Conservation (phyloP, 345 rosid genomes). For the Hibiscus mutabilis region DNA sequence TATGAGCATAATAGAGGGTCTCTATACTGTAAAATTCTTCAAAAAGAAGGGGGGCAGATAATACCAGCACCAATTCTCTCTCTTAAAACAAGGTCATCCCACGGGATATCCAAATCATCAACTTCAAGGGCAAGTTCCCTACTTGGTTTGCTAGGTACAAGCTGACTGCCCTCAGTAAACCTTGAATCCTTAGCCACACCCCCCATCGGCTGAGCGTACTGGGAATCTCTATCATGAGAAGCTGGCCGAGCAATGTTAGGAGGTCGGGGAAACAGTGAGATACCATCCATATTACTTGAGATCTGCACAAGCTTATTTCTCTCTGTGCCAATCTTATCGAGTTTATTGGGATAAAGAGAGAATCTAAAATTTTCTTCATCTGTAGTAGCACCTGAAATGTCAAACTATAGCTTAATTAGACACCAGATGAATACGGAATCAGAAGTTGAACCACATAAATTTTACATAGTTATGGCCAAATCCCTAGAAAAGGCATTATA, state of each 20-base stretch:
- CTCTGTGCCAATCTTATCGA: slow-evolving; percentile 39
- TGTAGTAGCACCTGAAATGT: slow-evolving; percentile 21
- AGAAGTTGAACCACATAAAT: not conserved
- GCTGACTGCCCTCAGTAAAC: slow-evolving; percentile 32
- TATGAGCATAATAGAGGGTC: not conserved
- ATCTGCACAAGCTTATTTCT: slow-evolving; percentile 35
- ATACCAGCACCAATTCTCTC: slow-evolving; percentile 99
- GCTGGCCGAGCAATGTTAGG: slow-evolving; percentile 23
- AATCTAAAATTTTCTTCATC: slow-evolving; percentile 45
- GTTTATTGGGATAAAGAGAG: slow-evolving; percentile 44
- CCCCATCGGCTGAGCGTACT: slow-evolving; percentile 21
- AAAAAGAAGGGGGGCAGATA: not conserved
- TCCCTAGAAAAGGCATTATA: not conserved
- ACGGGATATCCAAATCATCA: slow-evolving; percentile 85
- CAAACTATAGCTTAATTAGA: slow-evolving; percentile 10
- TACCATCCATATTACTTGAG: slow-evolving; percentile 38
- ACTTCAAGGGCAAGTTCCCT: slow-evolving; percentile 60
- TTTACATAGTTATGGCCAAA: not conserved
- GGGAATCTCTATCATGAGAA: slow-evolving; percentile 37
- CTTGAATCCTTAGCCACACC: slow-evolving; percentile 34
- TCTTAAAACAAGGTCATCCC: slow-evolving; percentile 82
- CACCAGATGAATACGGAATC: slow-evolving; percentile 1
- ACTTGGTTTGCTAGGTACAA: slow-evolving; percentile 34
- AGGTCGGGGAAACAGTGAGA: slow-evolving; percentile 32
- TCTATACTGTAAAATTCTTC: slow-evolving; percentile 3